Evolutionary conservation across 1,284 basidiomycete species (phyloP), one percentile per base, ranked within the genome.

Genomic region (Boletus semigastroideus): DNA sequence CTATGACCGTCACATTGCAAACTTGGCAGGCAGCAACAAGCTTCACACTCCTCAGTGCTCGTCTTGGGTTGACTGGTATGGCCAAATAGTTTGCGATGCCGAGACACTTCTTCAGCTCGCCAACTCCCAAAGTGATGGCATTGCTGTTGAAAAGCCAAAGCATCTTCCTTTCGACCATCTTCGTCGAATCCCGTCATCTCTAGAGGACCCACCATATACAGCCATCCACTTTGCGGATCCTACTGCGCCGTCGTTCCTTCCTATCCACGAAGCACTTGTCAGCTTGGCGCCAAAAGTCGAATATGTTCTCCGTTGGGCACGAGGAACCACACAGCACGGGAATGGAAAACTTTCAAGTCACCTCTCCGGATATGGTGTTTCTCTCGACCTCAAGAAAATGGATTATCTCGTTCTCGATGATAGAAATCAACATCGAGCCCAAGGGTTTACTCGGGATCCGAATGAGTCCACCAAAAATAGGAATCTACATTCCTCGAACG

Each of bases 321-420:
- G 55, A 14, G 53, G 65, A 17, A 46, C 53, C 0, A 19, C 31
- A 17, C 42, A 55, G 13, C 85, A 86, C 55, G 57, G 55, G 4
- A 57, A 68, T 7, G 54, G 52, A 1, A 56, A 53, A 1, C 52
- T 61, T 9, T 67, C 70, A 13, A 79, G 70, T 51, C 79, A 81
- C 55, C 73, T 98, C 5, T 84, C 89, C 8, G 95, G 96, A 7
- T 99, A 93, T 62, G 95, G 95, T 4, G 94, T 95, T 8, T 80
- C 90, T 27, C 77, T 99, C 50, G 93, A 97, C 61, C 73, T 99
- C 60, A 99, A 99, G 76, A 98, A 96, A 73, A 98, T 86, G 74
- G 96, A 99, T 67, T 99, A 99, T 66, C 82, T 98, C 14, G 94
- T 91, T 3, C 77, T 98, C 4, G 94, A 98, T 65, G 94, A 98